Evolutionary conservation across 83 land plant genomes (phyloP), one percentile per base, ranked within the genome.

Genomic region (Picea engelmannii): DNA sequence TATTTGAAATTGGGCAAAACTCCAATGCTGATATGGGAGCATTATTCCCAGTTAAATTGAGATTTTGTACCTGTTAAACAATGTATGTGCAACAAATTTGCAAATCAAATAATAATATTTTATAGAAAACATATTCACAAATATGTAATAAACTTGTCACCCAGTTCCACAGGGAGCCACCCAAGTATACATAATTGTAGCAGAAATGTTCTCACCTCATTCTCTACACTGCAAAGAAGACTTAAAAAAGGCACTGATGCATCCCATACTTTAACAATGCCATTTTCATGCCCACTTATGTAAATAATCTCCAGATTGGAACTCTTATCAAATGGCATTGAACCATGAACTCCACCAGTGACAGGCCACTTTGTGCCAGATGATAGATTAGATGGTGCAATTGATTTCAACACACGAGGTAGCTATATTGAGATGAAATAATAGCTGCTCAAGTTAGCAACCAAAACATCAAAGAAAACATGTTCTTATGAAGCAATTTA

Each of bases 221-320:
- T 82, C 58, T 82, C 80, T 42, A 88, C 35, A 42, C 76, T 49
- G 78, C 83, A 84, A 20, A 91, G 27, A 62, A 88, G 86, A 63
- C 86, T 70, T 21, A 93, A 58, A 23, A 83, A 81, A 40, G 95
- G 90, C 78, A 60, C 60, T 65, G 94, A 91, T n/a, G 94, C 95
- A 86, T 93, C 92, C 91, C 90, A 93, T 79, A 93, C 81, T 65
- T 87, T 81, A 52, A 88, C 84, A 78, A 90, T 83, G 65, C 95
- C 95, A 88, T 93, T 90, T 52, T 86, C 81, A 83, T 91, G 93
- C 78, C 94, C 94, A 24, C 84, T 85, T 52, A 93, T 73, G 66
- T 85, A 91, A 58, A 93, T 20, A 42, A 86, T 85, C 42, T 86
- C 80, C 60, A 84, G 38, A 59, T 12, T 42, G 12, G 31, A 60